Base-by-base conservation (phyloP, 1,284 basidiomycete genomes). In the Marasmius fiardii region DNA sequence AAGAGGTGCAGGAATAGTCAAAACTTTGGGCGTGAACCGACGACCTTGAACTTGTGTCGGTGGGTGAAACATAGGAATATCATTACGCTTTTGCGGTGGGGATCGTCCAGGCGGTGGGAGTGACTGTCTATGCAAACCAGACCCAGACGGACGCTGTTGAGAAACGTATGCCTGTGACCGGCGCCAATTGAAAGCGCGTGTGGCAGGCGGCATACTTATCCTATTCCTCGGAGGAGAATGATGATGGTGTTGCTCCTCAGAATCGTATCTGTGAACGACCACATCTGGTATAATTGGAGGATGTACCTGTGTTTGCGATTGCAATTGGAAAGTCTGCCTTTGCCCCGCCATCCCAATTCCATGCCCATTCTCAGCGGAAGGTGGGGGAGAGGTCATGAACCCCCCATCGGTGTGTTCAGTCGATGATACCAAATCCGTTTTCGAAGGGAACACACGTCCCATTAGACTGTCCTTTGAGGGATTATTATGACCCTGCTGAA, bases 381-480 rank as follows among this genome's bases (percentile, higher is more conserved):
- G 50, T 20, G 51, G 43, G 4, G 41, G 14, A 3, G 26, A 33
- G 10, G 47, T 18, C 47, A 18, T 33, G 28, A 31, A 31, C 16
- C 26, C 24, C n/a, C 23, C 31, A 20, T 49, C 54, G 33, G 53
- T 56, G 8, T 50, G 50, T 33, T 52, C 56, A 16, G 54, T 57
- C 12, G 54, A 48, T 16, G 39, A 41, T 20, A 41, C 16, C 20
- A 51, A 24, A 51, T 57, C 50, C 6, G 55, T 56, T 34, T 51
- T 59, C 4, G 60, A 57, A 23, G 60, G 60, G 26, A 61, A 61
- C 33, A 61, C 56, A 37, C 58, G 60, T 5, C 51, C 60, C 14
- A 59, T 21, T 23, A 61, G 53, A 20, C 53, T 59, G 18, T 61
- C 60, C 5, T 39, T 47, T 7, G 58, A 59, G 16, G 12, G 26